A percentile compares a stretch with the other conserved stretches of the same genome.
phyloP scores from a whole-genome alignment of 78 protist species.

The Isochrysis galbana region DNA sequence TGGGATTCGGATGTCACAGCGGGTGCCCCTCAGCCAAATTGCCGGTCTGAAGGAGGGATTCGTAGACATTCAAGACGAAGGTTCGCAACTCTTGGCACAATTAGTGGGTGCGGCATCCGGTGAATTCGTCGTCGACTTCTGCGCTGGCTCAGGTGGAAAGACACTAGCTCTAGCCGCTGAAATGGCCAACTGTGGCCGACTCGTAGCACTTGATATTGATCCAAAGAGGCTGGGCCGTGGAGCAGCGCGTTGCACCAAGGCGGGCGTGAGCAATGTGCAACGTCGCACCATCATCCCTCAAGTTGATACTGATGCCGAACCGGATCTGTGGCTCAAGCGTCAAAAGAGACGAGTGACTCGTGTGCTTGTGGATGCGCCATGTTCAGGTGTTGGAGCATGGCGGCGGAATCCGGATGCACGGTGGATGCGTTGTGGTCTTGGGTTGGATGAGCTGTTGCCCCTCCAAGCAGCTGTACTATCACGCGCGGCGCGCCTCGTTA shows the following conservation, averaged over 20 bases:
- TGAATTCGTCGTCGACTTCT: neutral
- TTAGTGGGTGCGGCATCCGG: neutral
- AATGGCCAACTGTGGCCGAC: neutral
- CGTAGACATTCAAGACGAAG: neutral
- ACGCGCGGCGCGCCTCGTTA: neutral
- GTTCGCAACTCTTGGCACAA: neutral
- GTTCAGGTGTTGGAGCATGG: neutral
- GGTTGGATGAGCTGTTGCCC: neutral
- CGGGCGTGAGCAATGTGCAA: neutral
- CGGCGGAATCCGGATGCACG: conserved; percentile 13
- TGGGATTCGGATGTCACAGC: neutral
- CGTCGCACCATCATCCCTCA: neutral
- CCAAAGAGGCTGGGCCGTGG: neutral
- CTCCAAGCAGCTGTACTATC: neutral
- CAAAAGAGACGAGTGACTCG: neutral
- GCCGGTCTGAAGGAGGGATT: neutral
- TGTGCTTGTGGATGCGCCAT: conserved; percentile 15
- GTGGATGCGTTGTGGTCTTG: neutral
- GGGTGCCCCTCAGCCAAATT: neutral
- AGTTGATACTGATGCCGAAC: too few relatives aligned
- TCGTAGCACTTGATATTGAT: neutral
- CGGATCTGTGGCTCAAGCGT: neutral
- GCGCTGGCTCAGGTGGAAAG: conserved; percentile 28
- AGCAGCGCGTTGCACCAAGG: neutral
- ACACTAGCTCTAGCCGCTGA: neutral